These are phyloP conservation scores for Saccharomycopsis babjevae DNA, from an alignment of 805 yeast genomes.

Conservation along the genomic window DNA sequence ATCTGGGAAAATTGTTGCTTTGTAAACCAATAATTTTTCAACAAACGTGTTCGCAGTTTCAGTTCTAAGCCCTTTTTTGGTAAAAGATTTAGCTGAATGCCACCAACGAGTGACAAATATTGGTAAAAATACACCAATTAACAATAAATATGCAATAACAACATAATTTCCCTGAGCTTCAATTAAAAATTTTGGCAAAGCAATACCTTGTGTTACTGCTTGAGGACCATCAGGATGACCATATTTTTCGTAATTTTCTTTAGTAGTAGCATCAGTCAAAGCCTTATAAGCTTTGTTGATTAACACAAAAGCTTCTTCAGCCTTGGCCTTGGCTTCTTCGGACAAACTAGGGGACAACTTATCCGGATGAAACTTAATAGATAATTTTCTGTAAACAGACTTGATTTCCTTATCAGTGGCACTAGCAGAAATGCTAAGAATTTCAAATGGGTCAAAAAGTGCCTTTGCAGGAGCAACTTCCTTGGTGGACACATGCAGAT, in stretches of 20 bases:
- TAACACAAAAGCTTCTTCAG: slow-evolving; percentile 70
- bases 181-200: slow-evolving; percentile 82
- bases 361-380: slow-evolving; percentile 89
- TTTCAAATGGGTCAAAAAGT: slow-evolving; percentile 81
- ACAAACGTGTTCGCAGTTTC: slow-evolving; percentile 75
- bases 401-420: slow-evolving; percentile 73
- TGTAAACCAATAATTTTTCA: slow-evolving; percentile 60
- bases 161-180: slow-evolving; percentile 70
- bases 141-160: slow-evolving; percentile 48
- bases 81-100: slow-evolving; percentile 68
- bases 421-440: slow-evolving; percentile 60
- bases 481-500: slow-evolving; percentile 36
- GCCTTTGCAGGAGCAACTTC: slow-evolving; percentile 28
- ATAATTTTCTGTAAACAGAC: slow-evolving; percentile 73
- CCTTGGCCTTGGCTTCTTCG: slow-evolving; percentile 41
- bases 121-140: slow-evolving; percentile 76
- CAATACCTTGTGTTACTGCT: slow-evolving; percentile 84
- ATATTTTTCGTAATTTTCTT: slow-evolving; percentile 70
- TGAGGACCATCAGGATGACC: slow-evolving; percentile 99
- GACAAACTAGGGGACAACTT: slow-evolving; percentile 58
- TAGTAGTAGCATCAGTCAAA: slow-evolving; percentile 78
- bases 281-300: slow-evolving; percentile 92
- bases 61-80: slow-evolving; percentile 74
- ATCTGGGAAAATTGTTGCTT: slow-evolving; percentile 55
- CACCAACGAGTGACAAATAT: slow-evolving; percentile 82